Evolutionary conservation across 2,329 filamentous ascomycete species (phyloP).

Genomic region (Didymella glomerata): DNA sequence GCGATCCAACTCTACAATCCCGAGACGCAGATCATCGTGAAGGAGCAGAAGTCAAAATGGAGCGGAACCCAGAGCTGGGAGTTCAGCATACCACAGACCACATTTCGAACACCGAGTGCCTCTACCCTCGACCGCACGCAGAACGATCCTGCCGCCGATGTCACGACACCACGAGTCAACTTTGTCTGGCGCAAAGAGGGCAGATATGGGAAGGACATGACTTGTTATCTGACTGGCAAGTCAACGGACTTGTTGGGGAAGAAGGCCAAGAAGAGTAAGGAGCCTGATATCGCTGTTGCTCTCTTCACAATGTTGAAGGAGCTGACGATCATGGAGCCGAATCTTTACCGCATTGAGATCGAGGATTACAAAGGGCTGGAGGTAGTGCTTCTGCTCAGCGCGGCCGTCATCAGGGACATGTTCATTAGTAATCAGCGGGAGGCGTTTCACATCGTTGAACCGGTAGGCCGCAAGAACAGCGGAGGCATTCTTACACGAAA

Average conservation of each 20-base stretch:
- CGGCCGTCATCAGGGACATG: constrained; percentile 68
- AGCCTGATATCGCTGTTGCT: constrained; percentile 95
- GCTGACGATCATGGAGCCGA: constrained; percentile 91
- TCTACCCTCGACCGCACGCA: constrained; percentile 80
- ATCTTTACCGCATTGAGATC: constrained; percentile 86
- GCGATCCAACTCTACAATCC: constrained; percentile 93
- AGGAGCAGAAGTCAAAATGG: constrained; percentile 77
- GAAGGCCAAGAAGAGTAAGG: constrained; percentile 73
- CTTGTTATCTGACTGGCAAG: constrained; percentile 84
- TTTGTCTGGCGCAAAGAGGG: constrained; percentile 93
- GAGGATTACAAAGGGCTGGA: constrained; percentile 95
- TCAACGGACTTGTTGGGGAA: constrained; percentile 71
- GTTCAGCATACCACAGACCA: constrained; percentile 88
- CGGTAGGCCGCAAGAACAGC: constrained; percentile 50
- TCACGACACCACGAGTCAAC: constrained; percentile 72
- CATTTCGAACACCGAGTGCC: constrained; percentile 80
- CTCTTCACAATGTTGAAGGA: constrained; percentile 77
- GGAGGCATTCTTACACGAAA: constrained; percentile 46
- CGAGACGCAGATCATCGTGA: constrained; percentile 79
- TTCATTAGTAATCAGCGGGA: constrained; percentile 73
- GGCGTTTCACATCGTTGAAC: constrained; percentile 76
- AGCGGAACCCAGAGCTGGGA: constrained; percentile 84
- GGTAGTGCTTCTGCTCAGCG: constrained; percentile 73
- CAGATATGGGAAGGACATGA: constrained; percentile 84
- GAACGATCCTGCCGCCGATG: constrained; percentile 64